phyloP scores from a whole-genome alignment of 768 basidiomycete species.

The Austroboletus festivus region DNA sequence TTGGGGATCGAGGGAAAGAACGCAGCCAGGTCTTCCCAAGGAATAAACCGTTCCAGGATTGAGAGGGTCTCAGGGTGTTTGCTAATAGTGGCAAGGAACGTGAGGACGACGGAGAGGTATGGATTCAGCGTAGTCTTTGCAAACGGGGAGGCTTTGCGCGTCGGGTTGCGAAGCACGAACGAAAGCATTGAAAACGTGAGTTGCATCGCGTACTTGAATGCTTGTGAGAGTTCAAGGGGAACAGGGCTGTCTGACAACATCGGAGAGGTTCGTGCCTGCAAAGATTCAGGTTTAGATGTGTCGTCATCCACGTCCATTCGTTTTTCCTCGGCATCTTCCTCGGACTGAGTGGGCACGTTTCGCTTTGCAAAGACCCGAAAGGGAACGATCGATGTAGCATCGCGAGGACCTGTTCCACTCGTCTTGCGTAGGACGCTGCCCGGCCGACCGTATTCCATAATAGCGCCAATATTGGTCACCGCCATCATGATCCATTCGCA shows the following conservation, averaged over 20 bases:
- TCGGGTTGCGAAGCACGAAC: constrained; percentile 62
- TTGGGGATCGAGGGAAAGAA: constrained; percentile 65
- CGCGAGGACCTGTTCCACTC: constrained; percentile 46
- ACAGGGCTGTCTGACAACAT: constrained; percentile 32
- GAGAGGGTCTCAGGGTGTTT: constrained; percentile 60
- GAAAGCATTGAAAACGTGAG: constrained; percentile 78
- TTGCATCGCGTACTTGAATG: constrained; percentile 73
- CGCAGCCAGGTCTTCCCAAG: constrained; percentile 72
- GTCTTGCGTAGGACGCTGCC: constrained; percentile 66
- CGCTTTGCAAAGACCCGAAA: constrained; percentile 55
- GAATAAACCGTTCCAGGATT: constrained; percentile 72
- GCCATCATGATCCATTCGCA: constrained; percentile 99
- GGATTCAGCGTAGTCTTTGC: constrained; percentile 67
- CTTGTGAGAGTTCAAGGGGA: constrained; percentile 49
- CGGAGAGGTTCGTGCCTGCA: constrained; percentile 23
- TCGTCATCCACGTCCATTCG: constrained; percentile 68
- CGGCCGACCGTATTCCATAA: constrained; percentile 85
- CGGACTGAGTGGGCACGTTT: constrained; percentile 28
- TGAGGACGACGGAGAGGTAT: constrained; percentile 81
- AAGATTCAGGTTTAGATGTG: constrained; percentile 19
- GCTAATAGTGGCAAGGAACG: constrained; percentile 78
- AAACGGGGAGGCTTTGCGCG: constrained; percentile 56
- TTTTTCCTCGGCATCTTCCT: constrained; percentile 43
- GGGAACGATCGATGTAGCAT: constrained; percentile 31
- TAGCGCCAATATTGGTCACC: constrained; percentile 71